Base-by-base conservation (phyloP, 805 yeast genomes). In the Zygoascus biomembranicola region DNA sequence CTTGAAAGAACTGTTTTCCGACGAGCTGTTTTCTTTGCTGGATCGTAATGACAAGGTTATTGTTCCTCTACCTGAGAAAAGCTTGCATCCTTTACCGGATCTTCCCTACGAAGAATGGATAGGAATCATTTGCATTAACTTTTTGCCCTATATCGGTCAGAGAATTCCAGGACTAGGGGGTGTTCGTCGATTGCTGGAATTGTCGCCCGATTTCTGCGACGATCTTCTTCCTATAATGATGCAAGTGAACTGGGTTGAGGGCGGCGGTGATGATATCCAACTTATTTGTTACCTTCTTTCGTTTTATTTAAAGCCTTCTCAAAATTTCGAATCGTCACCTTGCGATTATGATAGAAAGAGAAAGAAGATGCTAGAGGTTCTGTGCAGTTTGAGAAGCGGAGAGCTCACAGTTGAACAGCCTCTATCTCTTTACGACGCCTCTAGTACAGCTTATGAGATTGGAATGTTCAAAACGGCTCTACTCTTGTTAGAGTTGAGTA, bases 391-490 rank as follows among this genome's bases (percentile, higher is more conserved):
- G 41, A 46, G 49, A 32, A 13, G 16, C 10, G 41, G n/a, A 13
- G 49, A 31, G 14, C 18, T 46, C n/a, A 8, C 39, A 8, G 26
- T 46, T 14, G 32, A 26, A 6, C 41, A 32, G 32, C 23, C 37
- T 3, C 20, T 46, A 8, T 46, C 49, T 5, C 23, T 55, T 8
- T 9, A 43, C 1, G 52, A 20, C 1, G 52, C 63, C 43, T 58
- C 63, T 20, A 32, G 51, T 8, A 48, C 62, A 1, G 69, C 75
- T 0, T 37, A 57, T 3, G 20, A 41, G 1, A 55, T 62, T 19
- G 66, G 62, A 1, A 55, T 65, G 49, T 50, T 55, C 13, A 61
- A 64, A 16, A 61, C 73, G 39, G 72, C 76, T 0, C 58, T 68
- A 41, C 63, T 2, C 54, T 68, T 11, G 32, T 64, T 41, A 65